Conservation (phyloP, 2,329 filamentous ascomycete species). For the Penicillium expansum region DNA sequence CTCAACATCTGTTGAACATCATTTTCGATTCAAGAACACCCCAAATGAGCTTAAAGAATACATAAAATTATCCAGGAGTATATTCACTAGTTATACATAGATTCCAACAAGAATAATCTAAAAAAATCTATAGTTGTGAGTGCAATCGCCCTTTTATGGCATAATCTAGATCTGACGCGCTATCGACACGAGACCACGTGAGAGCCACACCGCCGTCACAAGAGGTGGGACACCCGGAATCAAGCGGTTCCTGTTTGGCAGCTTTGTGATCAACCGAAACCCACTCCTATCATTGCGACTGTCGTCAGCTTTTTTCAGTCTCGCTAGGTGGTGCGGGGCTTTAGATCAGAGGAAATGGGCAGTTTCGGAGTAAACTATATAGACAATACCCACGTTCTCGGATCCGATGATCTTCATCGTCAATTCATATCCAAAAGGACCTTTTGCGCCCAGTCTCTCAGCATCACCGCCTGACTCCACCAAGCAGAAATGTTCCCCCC, state of each 20-base stretch:
- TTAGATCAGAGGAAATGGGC: background rate
- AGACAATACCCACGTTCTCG: background rate
- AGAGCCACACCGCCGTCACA: conserved; percentile 22
- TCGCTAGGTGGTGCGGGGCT: background rate
- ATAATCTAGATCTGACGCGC: conserved; percentile 19
- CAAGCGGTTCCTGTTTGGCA: conserved; percentile 26
- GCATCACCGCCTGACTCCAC: conserved; percentile 7
- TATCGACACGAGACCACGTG: conserved; percentile 26
- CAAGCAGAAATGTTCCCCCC: conserved; percentile 2
- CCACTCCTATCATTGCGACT: conserved; percentile 23
- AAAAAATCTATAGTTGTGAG: background rate
- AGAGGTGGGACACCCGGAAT: conserved; percentile 18
- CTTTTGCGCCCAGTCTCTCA: conserved; percentile 6
- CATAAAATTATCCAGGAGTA: background rate
- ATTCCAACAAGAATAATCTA: background rate
- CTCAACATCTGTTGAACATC: conserved; percentile 6
- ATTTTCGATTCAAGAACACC: background rate
- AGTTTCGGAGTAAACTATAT: conserved; percentile 1
- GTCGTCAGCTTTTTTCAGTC: conserved; percentile 12
- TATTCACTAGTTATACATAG: background rate
- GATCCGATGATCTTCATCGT: conserved; percentile 5
- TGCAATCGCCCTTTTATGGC: conserved; percentile 15
- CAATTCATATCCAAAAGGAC: background rate
- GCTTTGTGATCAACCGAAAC: conserved; percentile 22
- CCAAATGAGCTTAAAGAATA: fast-evolving